These are phyloP conservation scores for Puccinia novopanici DNA, from an alignment of 1,284 basidiomycete species.

Conservation along the genomic window DNA sequence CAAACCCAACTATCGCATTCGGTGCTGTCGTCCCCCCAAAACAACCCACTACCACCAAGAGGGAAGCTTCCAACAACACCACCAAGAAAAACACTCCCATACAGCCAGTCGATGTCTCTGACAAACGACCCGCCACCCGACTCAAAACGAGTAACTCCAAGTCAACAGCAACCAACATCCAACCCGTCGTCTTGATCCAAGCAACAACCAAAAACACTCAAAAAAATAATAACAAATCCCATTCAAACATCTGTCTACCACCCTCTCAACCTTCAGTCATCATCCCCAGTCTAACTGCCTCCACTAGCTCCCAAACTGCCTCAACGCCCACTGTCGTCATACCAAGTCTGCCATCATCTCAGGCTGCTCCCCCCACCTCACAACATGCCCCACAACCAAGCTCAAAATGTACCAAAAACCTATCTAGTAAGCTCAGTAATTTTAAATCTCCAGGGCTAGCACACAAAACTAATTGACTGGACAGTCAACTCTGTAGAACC, in stretches of 20 bases:
- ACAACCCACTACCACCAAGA: neutral
- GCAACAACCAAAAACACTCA: neutral
- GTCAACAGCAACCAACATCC: neutral
- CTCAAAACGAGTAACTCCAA: neutral
- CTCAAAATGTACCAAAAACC: neutral
- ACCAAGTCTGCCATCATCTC: neutral
- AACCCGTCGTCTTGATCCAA: neutral
- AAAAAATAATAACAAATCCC: neutral
- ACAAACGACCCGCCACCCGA: constrained; percentile 7
- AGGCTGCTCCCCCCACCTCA: neutral
- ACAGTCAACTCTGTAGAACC: neutral
- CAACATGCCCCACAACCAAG: neutral
- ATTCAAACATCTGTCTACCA: neutral
- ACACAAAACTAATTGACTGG: neutral
- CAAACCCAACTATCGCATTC: constrained; percentile 3
- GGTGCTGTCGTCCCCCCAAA: constrained; percentile 9
- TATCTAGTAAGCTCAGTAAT: neutral
- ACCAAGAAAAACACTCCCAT: neutral
- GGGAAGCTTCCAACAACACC: neutral
- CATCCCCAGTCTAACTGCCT: neutral
- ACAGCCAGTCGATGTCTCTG: neutral
- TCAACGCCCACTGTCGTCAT: neutral
- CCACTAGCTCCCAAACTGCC: neutral
- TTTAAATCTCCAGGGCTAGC: no score
- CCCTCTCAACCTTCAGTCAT: neutral